phyloP scores from a whole-genome alignment of 202 grass and related monocot species.

The Zizania palustris region DNA sequence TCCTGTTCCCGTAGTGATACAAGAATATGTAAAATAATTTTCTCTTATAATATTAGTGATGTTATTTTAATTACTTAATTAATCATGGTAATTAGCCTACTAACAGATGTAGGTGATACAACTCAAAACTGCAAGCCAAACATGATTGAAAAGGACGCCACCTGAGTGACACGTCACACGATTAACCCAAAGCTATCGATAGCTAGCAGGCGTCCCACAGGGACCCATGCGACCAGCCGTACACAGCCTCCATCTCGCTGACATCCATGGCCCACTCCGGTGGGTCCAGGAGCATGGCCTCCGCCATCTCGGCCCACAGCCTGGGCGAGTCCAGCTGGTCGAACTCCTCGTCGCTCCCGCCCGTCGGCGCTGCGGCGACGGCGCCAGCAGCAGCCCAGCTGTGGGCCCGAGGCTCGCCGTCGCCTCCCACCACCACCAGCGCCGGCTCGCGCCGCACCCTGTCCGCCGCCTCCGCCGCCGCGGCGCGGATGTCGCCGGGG shows the following conservation, averaged over 20 bases:
- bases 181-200: not conserved
- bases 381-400: no score
- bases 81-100: constrained; percentile 11
- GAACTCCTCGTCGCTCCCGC: constrained; percentile 65
- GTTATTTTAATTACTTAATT: not conserved
- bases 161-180: not conserved
- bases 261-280: constrained; percentile 50
- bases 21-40: no score
- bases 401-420: not conserved
- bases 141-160: not conserved
- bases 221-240: constrained; percentile 55
- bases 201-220: constrained; percentile 61
- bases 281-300: constrained; percentile 71
- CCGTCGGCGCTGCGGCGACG: not conserved
- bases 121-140: not conserved
- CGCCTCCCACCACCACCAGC: not conserved
- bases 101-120: not conserved
- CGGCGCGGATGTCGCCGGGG: constrained; percentile 59
- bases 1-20: no score
- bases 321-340: constrained; percentile 61
- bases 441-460: constrained; percentile 49
- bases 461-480: constrained; percentile 59
- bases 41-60: constrained; percentile 17
- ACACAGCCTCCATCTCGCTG: constrained; percentile 32
- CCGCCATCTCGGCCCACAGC: constrained; percentile 76